Base-by-base conservation (phyloP, 495 filamentous ascomycete species). In the Usnea hakonensis region DNA sequence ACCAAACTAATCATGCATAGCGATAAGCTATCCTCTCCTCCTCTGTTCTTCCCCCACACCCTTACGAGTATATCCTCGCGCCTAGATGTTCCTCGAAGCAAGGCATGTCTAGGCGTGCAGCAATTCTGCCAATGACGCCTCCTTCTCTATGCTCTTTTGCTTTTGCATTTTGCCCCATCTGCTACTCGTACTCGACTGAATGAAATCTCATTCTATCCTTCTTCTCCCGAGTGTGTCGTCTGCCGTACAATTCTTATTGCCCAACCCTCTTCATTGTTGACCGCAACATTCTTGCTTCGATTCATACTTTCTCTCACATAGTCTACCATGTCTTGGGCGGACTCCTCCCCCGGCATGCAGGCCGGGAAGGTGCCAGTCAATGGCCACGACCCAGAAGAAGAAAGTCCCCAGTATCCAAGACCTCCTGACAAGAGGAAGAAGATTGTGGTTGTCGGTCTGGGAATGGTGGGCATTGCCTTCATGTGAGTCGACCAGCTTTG, bases 391-490 rank as follows among this genome's bases (percentile, higher is more conserved):
- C 53, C 52, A 28, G 65, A 68, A 36, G 62, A 67, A 48, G 63
- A 68, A 43, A 58, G 60, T 19, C 32, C 57, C 35, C 67, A 67
- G 53, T 62, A 63, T 55, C 65, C 68, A 30, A 50, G 57, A n/a
- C 68, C 65, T 13, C 55, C 28, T 32, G 55, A 55, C 21, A 58
- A 67, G 60, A 75, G 87, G 57, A 90, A 90, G 67, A 87, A 79
- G 68, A 78, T 96, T 38, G 90, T 97, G 1, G 83, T 97, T 37
- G 90, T 96, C 32, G 93, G 93, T 11, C 74, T 97, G 74, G 93
- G 93, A 13, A 97, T 97, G 93, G 92, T 97, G 44, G 93, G 91
- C 28, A 89, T 97, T 60, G 85, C 90, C 52, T 92, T 96, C 72
- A 95, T 96, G 90, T 94, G 75, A 75, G 87, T 73, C 26, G 1